Base-by-base conservation (phyloP, 192 early-diverging fungal species). In the Podila epicladia region DNA sequence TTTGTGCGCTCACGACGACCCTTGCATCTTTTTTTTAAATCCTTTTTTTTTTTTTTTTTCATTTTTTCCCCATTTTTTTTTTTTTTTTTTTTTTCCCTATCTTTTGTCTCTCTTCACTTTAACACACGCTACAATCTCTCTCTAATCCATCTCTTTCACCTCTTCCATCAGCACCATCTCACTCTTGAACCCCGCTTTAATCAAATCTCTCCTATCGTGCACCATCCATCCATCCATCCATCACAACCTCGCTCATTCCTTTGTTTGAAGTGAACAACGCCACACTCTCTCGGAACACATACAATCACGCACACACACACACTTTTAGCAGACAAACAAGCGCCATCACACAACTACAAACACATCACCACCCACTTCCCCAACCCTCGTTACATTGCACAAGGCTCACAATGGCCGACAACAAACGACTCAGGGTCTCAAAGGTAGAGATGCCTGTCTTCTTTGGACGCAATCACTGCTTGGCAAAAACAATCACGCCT, bases 341-440 rank as follows among this genome's bases (percentile, higher is more conserved):
- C 13, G 3, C 41, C 41, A 45, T 45, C 41, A 45, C 15, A 45
- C 41, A 45, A 17, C 4, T 37, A 9, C 41, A 45, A 11, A 15
- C 15, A 12, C 41, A 2, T 13, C 38, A 12, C 38, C 41, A 45
- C 12, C 11, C 38, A 45, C 41, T 17, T 15, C 35, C 58, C 20
- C 59, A 61, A 33, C 9, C 26, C 22, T 9, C 12, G 31, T 5
- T 19, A 61, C 59, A 61, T 45, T 15, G 41, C 31, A 28, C 59
- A 61, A 20, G 31, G 31, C 26, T 61, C 59, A 28, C 17, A 20
- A 61, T 61, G 59, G 59, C 59, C 26, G 59, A 61, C 31, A 61
- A 33, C 59, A 61, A 61, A 61, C 59, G 59, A 19, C 59, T 61
- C 59, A 11, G 59, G 59, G 59, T 61, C 31, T 61, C 59, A 12